A percentile compares a stretch with the other conserved stretches of the same genome.
Evolutionary conservation across 1,139 yeast genomes (phyloP).

Genomic region (Magnusiomyces magnusii): DNA sequence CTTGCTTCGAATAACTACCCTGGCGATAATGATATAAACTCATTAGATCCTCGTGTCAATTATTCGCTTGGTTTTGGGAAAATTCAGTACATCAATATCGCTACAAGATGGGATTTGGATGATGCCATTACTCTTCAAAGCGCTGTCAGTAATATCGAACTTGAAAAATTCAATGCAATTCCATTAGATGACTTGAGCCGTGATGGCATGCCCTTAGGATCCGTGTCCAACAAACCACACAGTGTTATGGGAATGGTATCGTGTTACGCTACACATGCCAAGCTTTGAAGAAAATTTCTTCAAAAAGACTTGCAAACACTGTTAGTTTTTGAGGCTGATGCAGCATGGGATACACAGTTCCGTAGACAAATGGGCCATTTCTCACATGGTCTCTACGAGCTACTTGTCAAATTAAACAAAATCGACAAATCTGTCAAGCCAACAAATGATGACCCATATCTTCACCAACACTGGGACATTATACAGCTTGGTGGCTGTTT

Average conservation of each 20-base stretch:
- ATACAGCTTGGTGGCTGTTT: conserved; percentile 11
- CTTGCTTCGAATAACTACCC: neutral
- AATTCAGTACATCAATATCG: conserved; percentile 18
- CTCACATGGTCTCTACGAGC: conserved; percentile 14
- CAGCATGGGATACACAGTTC: conserved; percentile 17
- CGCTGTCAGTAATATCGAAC: conserved; percentile 8
- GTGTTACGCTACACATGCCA: neutral
- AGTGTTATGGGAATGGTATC: neutral
- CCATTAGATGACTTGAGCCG: neutral
- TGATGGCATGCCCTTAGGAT: neutral
- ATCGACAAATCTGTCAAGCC: neutral
- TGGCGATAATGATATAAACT: neutral
- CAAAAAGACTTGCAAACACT: neutral
- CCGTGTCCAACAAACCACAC: neutral
- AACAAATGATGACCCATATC: conserved; percentile 10
- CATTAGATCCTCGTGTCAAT: conserved; percentile 8
- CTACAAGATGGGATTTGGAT: conserved; percentile 15
- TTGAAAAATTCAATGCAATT: neutral
- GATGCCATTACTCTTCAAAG: conserved; percentile 18
- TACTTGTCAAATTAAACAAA: neutral
- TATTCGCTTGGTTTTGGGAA: conserved; percentile 19
- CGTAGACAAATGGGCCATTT: conserved; percentile 12
- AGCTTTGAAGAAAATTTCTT: neutral
- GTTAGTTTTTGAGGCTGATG: conserved; percentile 14
- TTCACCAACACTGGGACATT: conserved; percentile 11